A percentile compares a stretch with the other conserved stretches of the same genome.
Evolutionary conservation across 176 grass and related monocot species (phyloP).

Genomic region (Zoysia pacifica): DNA sequence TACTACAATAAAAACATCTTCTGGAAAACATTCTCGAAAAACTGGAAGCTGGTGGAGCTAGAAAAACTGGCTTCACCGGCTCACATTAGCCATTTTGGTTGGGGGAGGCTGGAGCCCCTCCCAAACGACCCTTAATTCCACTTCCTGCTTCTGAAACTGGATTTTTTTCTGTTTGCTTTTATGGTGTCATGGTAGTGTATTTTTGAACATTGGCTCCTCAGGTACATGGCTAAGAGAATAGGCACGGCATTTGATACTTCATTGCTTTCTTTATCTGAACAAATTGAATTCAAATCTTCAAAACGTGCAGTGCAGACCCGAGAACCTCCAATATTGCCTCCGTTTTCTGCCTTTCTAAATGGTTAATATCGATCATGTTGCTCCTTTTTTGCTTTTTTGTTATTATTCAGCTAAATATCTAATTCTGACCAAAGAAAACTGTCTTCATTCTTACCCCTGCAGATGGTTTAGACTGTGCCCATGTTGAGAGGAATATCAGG

Average conservation of each 20-base stretch:
- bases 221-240: conserved; percentile 11
- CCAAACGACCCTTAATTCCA: not conserved
- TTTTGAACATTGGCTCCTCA: not conserved
- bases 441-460: conserved; percentile 25
- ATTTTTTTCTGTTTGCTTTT: conserved; percentile 27
- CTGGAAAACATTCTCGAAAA: not conserved
- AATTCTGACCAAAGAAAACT: not conserved
- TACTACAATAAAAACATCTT: not conserved
- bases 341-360: conserved; percentile 71
- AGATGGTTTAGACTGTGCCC: conserved; percentile 66
- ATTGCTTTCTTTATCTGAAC: conserved; percentile 11
- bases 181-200: not conserved
- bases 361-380: conserved; percentile 31
- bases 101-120: not conserved
- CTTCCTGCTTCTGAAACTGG: not conserved
- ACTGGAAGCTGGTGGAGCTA: not conserved
- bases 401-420: not conserved
- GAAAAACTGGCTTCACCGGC: not conserved
- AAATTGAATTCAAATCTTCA: conserved; percentile 20
- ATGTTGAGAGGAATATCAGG: conserved; percentile 43
- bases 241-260: not conserved
- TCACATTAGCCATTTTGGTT: not conserved
- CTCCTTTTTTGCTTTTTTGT: not conserved
- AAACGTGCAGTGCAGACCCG: conserved; percentile 70
- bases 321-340: conserved; percentile 78